These are phyloP conservation scores for Fusarium sp. DNA, from an alignment of 2,329 filamentous ascomycete species.

Conservation along the genomic window DNA sequence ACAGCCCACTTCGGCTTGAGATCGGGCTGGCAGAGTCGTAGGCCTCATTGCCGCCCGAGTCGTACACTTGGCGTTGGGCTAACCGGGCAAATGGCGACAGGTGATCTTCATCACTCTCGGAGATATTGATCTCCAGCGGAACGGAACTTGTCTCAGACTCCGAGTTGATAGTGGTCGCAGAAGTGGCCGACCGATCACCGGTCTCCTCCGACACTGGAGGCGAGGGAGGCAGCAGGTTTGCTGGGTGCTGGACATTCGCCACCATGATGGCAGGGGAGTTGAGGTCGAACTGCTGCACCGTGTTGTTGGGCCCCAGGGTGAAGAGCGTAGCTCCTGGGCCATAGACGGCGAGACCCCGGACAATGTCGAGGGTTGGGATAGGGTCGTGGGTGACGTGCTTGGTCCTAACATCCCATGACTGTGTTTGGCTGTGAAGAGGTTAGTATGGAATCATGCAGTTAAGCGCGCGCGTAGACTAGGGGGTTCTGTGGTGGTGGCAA, in stretches of 20 bases:
- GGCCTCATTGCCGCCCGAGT: slow-evolving; percentile 66
- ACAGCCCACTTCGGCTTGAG: slow-evolving; percentile 72
- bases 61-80: slow-evolving; percentile 74
- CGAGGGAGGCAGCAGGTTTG: slow-evolving; percentile 81
- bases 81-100: slow-evolving; percentile 81
- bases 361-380: slow-evolving; percentile 85
- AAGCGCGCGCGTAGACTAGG: slow-evolving; percentile 60
- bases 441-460: slow-evolving; percentile 48
- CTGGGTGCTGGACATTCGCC: slow-evolving; percentile 87
- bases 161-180: slow-evolving; percentile 60
- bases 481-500: slow-evolving; percentile 37
- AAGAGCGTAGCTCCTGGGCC: slow-evolving; percentile 93
- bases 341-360: slow-evolving; percentile 87
- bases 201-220: slow-evolving; percentile 85
- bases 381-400: slow-evolving; percentile 93
- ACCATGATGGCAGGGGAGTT: slow-evolving; percentile 86
- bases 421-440: slow-evolving; percentile 76
- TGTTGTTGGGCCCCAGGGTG: slow-evolving; percentile 87
- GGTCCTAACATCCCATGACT: slow-evolving; percentile 97
- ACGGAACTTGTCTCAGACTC: slow-evolving; percentile 67
- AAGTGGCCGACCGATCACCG: slow-evolving; percentile 62
- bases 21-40: slow-evolving; percentile 75
- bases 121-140: slow-evolving; percentile 68
- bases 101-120: slow-evolving; percentile 81
- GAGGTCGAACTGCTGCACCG: slow-evolving; percentile 94